Evolutionary conservation across 1,139 yeast genomes (phyloP), one percentile per base, ranked within the genome.

Genomic region (Blastobotrys arbuscula): DNA sequence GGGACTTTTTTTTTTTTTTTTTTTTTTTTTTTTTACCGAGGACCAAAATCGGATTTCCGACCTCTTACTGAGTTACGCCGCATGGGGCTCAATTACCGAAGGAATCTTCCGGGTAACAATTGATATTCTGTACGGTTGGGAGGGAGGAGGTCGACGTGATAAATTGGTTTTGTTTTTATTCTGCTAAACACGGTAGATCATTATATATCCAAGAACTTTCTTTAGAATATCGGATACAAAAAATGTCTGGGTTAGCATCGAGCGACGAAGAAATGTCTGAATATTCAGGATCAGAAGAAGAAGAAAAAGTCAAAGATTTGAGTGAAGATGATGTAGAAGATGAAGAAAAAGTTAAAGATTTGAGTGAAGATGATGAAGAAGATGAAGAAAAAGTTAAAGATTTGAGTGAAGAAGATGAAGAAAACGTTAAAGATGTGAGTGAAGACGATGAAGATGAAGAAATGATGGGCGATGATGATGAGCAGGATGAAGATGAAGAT

Each of bases 211-310:
- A n/a, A n/a, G n/a, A n/a, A n/a, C n/a, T n/a, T n/a, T n/a, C n/a
- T n/a, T n/a, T n/a, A n/a, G n/a, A n/a, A n/a, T n/a, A n/a, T n/a
- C n/a, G n/a, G n/a, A n/a, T n/a, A n/a, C n/a, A n/a, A n/a, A n/a
- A n/a, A 21, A 52, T 41, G 44, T 26, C 44, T 2, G 2, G 26
- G 15, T 15, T 13, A 35, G 20, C 15, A 10, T 9, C 19, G 3
- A 43, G 40, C 33, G 55, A 48, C 24, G 48, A 39, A 21, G 55
- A 55, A 16, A 50, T 56, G n/a, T 57, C 60, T 3, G 61, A 57
- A 9, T 36, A 45, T 19, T 54, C 58, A 4, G 52, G 50, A 18
- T 41, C 48, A 20, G 53, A 49, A n/a, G 47, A 47, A 12, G 48
- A 43, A 20, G 47, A 44, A 6, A 34, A 45, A 16, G 52, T 44